Evolutionary conservation across 495 filamentous ascomycete species (phyloP).

Genomic region (Astrocystis sublimbata): DNA sequence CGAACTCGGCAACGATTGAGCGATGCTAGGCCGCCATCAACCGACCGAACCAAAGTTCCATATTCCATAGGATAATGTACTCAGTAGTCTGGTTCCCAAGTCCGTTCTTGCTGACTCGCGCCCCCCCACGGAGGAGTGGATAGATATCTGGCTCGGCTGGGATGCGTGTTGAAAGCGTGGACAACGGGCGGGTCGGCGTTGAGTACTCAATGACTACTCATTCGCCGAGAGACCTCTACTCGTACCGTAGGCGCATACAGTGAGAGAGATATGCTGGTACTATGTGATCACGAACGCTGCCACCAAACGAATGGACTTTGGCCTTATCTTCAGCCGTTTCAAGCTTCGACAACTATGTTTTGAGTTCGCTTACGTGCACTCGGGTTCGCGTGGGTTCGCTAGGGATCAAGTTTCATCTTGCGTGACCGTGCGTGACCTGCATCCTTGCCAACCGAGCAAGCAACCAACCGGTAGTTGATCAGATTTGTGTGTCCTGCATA

Average conservation of each 20-base stretch:
- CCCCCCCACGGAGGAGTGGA: constrained; percentile 11
- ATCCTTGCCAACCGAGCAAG: constrained; percentile 2
- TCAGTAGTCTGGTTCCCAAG: neutral
- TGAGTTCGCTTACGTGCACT: too few species aligned
- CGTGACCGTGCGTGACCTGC: constrained; percentile 4
- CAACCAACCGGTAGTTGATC: constrained; percentile 11
- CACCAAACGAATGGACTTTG: neutral
- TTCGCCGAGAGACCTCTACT: neutral
- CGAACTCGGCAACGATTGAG: neutral
- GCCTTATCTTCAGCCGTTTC: constrained; percentile 1
- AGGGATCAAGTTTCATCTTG: constrained; percentile 8
- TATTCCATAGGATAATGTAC: neutral
- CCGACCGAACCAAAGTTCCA: neutral
- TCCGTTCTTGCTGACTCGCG: constrained; percentile 8
- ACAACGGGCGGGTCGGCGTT: neutral
- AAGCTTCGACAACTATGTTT: neutral
- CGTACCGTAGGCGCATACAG: neutral
- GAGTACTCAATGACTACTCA: neutral
- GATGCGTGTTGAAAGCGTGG: neutral
- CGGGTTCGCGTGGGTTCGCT: too few species aligned
- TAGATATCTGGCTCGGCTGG: too few species aligned
- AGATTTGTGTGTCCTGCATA: constrained; percentile 1
- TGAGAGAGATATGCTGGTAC: too few species aligned
- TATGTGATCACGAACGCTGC: neutral
- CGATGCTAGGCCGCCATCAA: neutral